These are phyloP conservation scores for Phialophora verrucosa DNA, from an alignment of 2,329 filamentous ascomycete species.

Conservation along the genomic window DNA sequence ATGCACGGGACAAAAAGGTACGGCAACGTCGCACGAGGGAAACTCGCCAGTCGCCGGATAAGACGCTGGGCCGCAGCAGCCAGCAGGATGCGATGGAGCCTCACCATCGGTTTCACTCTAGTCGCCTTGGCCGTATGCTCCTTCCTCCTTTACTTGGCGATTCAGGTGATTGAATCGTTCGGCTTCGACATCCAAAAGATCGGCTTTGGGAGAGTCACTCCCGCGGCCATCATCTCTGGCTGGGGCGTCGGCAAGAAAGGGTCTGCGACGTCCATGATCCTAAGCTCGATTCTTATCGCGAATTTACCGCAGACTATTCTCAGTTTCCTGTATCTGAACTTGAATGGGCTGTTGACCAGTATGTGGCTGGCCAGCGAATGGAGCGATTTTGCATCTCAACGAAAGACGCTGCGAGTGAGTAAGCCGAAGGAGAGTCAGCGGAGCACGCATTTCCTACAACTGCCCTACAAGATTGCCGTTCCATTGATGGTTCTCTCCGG, in stretches of 20 bases:
- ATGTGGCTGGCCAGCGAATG: slow-evolving; percentile 59
- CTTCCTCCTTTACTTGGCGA: slow-evolving; percentile 15
- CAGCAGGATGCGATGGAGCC: slow-evolving; percentile 28
- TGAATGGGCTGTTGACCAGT: slow-evolving; percentile 49
- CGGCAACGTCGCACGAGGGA: neutral
- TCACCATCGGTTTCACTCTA: slow-evolving; percentile 23
- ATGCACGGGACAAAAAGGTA: neutral
- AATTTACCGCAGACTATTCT: slow-evolving; percentile 47
- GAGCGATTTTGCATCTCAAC: slow-evolving; percentile 47
- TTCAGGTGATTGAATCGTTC: neutral
- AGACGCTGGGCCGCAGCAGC: slow-evolving; percentile 30
- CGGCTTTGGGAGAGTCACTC: slow-evolving; percentile 37
- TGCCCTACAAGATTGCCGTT: slow-evolving; percentile 48
- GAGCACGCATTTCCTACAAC: slow-evolving; percentile 49
- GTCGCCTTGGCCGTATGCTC: slow-evolving; percentile 19
- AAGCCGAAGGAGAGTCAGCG: slow-evolving; percentile 46
- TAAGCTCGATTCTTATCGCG: slow-evolving; percentile 40
- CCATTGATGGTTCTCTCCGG: slow-evolving; percentile 45
- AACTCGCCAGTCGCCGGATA: slow-evolving; percentile 11
- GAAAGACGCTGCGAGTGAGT: slow-evolving; percentile 49
- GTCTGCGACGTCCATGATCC: slow-evolving; percentile 12
- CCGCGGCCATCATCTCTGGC: slow-evolving; percentile 31
- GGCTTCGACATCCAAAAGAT: slow-evolving; percentile 24
- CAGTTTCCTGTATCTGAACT: slow-evolving; percentile 46
- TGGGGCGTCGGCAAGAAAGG: slow-evolving; percentile 21